phyloP scores from a whole-genome alignment of 768 basidiomycete genomes.

The Amanita muscaria region DNA sequence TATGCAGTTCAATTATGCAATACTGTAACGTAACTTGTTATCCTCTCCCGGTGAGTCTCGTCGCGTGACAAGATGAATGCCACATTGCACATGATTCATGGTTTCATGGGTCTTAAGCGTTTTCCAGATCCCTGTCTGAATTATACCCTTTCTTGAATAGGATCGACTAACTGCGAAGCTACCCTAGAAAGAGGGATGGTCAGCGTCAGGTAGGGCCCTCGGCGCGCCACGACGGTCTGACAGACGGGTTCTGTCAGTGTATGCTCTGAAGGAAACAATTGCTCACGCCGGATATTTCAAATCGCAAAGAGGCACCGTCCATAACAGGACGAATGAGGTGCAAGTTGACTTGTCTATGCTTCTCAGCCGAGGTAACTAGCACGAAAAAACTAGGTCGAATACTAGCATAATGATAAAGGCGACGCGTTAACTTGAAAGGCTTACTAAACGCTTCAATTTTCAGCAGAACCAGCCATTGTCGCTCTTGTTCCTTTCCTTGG shows the following conservation, averaged over 20 bases:
- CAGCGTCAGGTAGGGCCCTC: slow-evolving; percentile 63
- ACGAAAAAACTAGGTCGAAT: slow-evolving; percentile 51
- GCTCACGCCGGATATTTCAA: slow-evolving; percentile 75
- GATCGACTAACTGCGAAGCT: slow-evolving; percentile 87
- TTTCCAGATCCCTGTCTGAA: slow-evolving; percentile 2
- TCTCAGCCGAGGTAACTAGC: neutral
- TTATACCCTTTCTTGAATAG: slow-evolving; percentile 29
- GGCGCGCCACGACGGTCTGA: no score
- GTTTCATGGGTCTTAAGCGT: slow-evolving; percentile 69
- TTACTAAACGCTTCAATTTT: no score
- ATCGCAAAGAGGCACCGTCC: slow-evolving; percentile 89
- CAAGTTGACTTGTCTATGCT: neutral
- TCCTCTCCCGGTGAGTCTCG: no score
- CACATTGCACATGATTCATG: slow-evolving; percentile 59
- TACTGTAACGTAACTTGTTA: no score
- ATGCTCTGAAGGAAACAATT: slow-evolving; percentile 38
- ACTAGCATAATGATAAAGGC: slow-evolving; percentile 81
- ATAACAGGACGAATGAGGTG: slow-evolving; percentile 54
- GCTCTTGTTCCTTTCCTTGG: no score
- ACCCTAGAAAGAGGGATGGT: slow-evolving; percentile 83
- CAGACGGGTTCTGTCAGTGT: no score
- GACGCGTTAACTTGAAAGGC: slow-evolving; percentile 79
- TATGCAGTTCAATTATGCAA: no score
- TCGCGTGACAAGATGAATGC: no score
- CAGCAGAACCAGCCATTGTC: no score